phyloP scores from a whole-genome alignment of 2,329 filamentous ascomycete genomes.

The Aspergillus pseudoviridinutans region DNA sequence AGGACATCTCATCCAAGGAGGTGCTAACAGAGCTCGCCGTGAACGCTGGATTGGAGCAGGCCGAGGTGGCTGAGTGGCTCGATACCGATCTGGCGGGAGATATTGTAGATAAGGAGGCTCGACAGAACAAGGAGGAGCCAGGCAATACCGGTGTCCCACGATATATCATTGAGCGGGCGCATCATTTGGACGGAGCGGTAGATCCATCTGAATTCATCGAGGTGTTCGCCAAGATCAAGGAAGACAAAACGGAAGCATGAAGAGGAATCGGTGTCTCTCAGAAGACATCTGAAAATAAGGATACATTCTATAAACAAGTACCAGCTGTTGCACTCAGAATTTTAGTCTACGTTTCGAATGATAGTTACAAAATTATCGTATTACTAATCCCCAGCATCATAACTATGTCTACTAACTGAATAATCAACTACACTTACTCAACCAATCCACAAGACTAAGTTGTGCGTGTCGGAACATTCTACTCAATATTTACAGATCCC shows the following conservation, averaged over 20 bases:
- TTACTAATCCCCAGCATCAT: too few relatives aligned
- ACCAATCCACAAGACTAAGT: too few relatives aligned
- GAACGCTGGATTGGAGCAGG: slow-evolving; percentile 15
- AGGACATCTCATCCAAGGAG: slow-evolving; percentile 26
- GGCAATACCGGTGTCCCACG: slow-evolving; percentile 11
- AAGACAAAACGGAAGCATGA: background rate
- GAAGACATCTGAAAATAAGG: too few relatives aligned
- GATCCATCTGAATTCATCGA: background rate
- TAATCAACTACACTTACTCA: too few relatives aligned
- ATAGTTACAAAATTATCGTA: too few relatives aligned
- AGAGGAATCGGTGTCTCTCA: background rate
- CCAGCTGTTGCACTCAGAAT: too few relatives aligned
- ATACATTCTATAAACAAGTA: too few relatives aligned
- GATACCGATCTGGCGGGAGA: slow-evolving; percentile 26
- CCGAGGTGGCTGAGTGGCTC: slow-evolving; percentile 12
- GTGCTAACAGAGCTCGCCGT: slow-evolving; percentile 21
- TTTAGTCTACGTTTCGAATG: too few relatives aligned
- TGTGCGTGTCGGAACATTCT: too few relatives aligned
- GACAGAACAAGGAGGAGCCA: slow-evolving; percentile 3
- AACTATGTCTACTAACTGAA: too few relatives aligned
- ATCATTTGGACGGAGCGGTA: background rate
- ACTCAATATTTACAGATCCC: too few relatives aligned
- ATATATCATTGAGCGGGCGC: background rate
- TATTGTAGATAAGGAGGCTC: slow-evolving; percentile 39
- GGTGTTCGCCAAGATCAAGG: background rate